Percentiles rank a stretch among this genome's conserved stretches.
Conservation (phyloP, 805 yeast genomes). For the Martiniozyma abietophila region DNA sequence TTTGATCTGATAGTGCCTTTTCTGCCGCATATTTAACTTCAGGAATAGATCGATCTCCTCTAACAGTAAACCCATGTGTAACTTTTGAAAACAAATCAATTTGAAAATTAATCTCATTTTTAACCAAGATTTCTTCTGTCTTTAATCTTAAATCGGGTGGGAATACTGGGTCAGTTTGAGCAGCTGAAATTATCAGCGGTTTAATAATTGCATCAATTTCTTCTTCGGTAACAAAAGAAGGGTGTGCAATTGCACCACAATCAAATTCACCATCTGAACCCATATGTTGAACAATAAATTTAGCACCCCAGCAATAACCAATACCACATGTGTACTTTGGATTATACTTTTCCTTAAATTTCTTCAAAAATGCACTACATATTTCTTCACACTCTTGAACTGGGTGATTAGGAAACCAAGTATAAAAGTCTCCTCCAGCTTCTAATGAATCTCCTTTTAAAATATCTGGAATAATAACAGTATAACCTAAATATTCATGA, state of each 20-base stretch:
- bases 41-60: slow-evolving; percentile 58
- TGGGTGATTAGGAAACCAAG: slow-evolving; percentile 37
- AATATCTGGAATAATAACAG: slow-evolving; percentile 70
- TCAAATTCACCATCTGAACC: slow-evolving; percentile 29
- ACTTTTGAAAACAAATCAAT: slow-evolving; percentile 54
- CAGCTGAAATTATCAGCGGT: slow-evolving; percentile 66
- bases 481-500: slow-evolving; percentile 47
- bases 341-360: slow-evolving; percentile 32
- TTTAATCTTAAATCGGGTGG: slow-evolving; percentile 51
- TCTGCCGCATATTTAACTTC: slow-evolving; percentile 55
- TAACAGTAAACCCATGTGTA: slow-evolving; percentile 69
- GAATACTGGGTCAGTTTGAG: slow-evolving; percentile 61
- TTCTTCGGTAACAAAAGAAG: slow-evolving; percentile 59
- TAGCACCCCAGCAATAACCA: slow-evolving; percentile 87
- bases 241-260: slow-evolving; percentile 76
- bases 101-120: slow-evolving; percentile 48
- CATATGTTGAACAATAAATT: slow-evolving; percentile 47
- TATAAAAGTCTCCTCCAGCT: slow-evolving; percentile 13
- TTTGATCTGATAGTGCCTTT: slow-evolving; percentile 46
- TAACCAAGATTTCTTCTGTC: slow-evolving; percentile 43
- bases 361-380: slow-evolving; percentile 37
- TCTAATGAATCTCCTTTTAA: slow-evolving; percentile 43
- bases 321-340: slow-evolving; percentile 46
- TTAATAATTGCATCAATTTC: slow-evolving; percentile 50
- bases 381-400: slow-evolving; percentile 38